phyloP scores from a whole-genome alignment of 2,329 filamentous ascomycete species.

The Colletotrichum higginsianum region DNA sequence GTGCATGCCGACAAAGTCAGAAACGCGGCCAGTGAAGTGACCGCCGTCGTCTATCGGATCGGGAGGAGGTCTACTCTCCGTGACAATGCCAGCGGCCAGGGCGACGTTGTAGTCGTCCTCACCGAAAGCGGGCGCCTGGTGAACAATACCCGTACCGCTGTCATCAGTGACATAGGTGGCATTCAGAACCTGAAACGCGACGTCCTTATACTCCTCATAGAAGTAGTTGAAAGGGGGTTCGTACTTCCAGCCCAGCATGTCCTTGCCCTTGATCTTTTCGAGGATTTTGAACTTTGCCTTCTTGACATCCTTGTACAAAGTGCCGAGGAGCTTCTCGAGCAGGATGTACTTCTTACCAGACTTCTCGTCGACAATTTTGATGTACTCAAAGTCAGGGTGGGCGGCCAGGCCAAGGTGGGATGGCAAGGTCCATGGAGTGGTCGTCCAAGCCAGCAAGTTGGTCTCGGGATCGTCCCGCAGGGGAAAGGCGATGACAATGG shows the following conservation, averaged over 20 bases:
- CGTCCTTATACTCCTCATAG: conserved; percentile 88
- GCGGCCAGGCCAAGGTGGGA: conserved; percentile 84
- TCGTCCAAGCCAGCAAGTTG: conserved; percentile 88
- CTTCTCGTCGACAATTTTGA: conserved; percentile 87
- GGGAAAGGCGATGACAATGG: conserved; percentile 90
- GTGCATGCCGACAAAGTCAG: conserved; percentile 87
- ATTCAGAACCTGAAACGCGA: conserved; percentile 85
- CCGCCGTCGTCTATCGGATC: conserved; percentile 92
- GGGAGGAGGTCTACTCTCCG: conserved; percentile 82
- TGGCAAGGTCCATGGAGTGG: conserved; percentile 88
- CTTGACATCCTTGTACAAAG: conserved; percentile 94
- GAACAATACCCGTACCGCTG: conserved; percentile 93
- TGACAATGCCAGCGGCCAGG: conserved; percentile 82
- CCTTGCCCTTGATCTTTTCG: conserved; percentile 83
- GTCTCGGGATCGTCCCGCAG: conserved; percentile 83
- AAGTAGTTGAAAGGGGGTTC: conserved; percentile 92
- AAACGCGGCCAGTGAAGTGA: conserved; percentile 81
- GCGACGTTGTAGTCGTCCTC: conserved; percentile 95
- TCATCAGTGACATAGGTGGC: conserved; percentile 90
- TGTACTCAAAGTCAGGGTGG: conserved; percentile 87
- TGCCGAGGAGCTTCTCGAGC: conserved; percentile 84
- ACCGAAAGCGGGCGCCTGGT: conserved; percentile 94
- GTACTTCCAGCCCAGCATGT: conserved; percentile 92
- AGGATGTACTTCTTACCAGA: conserved; percentile 89
- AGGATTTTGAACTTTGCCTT: conserved; percentile 93